Conservation (phyloP, 2,329 filamentous ascomycete species). For the Penicillium polonicum region DNA sequence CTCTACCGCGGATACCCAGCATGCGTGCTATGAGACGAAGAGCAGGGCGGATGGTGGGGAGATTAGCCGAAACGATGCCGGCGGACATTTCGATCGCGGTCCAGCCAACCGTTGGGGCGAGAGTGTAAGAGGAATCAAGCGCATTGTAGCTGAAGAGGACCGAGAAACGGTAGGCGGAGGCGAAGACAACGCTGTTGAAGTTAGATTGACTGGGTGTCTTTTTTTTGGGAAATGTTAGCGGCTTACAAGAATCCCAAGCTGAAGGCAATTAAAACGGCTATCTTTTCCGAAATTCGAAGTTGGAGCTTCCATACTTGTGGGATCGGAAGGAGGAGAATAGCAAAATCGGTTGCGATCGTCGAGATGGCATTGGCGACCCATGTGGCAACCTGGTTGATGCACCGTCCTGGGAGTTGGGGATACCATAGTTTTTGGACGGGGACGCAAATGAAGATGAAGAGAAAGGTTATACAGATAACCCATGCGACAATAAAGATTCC, state of each 20-base stretch:
- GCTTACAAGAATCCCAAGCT: slow-evolving; percentile 1
- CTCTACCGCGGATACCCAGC: not conserved
- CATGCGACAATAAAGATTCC: slow-evolving; percentile 26
- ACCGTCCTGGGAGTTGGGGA: slow-evolving; percentile 25
- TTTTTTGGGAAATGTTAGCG: not conserved
- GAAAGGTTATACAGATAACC: slow-evolving; percentile 30
- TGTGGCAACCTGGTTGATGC: slow-evolving; percentile 14
- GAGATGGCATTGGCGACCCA: slow-evolving; percentile 3
- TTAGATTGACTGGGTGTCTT: not conserved
- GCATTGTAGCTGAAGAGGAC: not conserved
- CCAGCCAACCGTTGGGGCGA: slow-evolving; percentile 31
- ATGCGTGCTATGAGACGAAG: slow-evolving; percentile 21
- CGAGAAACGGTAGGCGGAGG: not conserved
- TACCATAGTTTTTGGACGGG: slow-evolving; percentile 32
- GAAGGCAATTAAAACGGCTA: not conserved
- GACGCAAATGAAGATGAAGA: slow-evolving; percentile 32
- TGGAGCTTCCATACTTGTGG: slow-evolving; percentile 32
- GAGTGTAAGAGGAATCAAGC: slow-evolving; percentile 26
- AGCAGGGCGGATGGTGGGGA: slow-evolving; percentile 28
- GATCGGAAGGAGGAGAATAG: slow-evolving; percentile 27
- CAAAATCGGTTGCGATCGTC: slow-evolving; percentile 29
- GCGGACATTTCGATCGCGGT: slow-evolving; percentile 32
- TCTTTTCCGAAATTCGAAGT: slow-evolving; percentile 17
- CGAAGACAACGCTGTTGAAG: not conserved
- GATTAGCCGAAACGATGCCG: slow-evolving; percentile 30